These are phyloP conservation scores for Herpomyces periplanetae DNA, from an alignment of 2,329 filamentous ascomycete genomes.

Conservation along the genomic window DNA sequence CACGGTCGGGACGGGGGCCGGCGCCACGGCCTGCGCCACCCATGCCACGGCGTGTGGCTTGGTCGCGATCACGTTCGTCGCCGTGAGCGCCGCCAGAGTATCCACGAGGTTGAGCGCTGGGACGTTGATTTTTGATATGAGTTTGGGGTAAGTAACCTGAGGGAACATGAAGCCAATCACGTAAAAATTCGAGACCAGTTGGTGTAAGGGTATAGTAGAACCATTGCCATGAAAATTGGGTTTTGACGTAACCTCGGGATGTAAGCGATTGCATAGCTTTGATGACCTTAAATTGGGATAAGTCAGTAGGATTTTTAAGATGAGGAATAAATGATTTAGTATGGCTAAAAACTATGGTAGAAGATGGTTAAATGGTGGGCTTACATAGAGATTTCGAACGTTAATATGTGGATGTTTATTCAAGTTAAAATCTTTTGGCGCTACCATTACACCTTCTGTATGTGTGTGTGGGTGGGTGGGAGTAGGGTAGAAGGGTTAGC, in stretches of 20 bases:
- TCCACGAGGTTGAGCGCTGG: slow-evolving; percentile 82
- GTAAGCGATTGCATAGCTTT: slow-evolving; percentile 95
- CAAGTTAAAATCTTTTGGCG: slow-evolving; percentile 96
- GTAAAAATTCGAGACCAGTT: slow-evolving; percentile 98
- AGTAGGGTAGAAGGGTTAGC: too few species aligned
- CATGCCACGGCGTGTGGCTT: too few species aligned
- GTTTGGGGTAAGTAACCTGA: slow-evolving; percentile 97
- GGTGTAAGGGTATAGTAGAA: slow-evolving; percentile 99
- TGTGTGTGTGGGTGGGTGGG: too few species aligned
- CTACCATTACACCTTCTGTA: slow-evolving; percentile 46
- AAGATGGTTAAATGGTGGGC: slow-evolving; percentile 4
- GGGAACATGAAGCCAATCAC: slow-evolving; percentile 97
- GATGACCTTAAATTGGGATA: slow-evolving; percentile 19
- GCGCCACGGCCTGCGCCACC: slow-evolving; percentile 35
- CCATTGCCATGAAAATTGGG: slow-evolving; percentile 98
- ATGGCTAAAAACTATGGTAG: slow-evolving; percentile 1
- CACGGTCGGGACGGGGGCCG: slow-evolving; percentile 21
- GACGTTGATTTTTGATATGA: slow-evolving; percentile 99
- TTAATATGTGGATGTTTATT: slow-evolving; percentile 93
- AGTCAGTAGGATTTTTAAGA: slow-evolving; percentile 2
- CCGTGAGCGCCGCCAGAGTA: slow-evolving; percentile 68
- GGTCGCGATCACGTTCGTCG: too few species aligned
- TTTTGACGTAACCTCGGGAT: slow-evolving; percentile 96
- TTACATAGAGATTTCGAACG: slow-evolving; percentile 87
- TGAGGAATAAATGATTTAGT: slow-evolving; percentile 1